These are phyloP conservation scores for Tuber calosporum DNA, from an alignment of 495 filamentous ascomycete species.

Conservation along the genomic window DNA sequence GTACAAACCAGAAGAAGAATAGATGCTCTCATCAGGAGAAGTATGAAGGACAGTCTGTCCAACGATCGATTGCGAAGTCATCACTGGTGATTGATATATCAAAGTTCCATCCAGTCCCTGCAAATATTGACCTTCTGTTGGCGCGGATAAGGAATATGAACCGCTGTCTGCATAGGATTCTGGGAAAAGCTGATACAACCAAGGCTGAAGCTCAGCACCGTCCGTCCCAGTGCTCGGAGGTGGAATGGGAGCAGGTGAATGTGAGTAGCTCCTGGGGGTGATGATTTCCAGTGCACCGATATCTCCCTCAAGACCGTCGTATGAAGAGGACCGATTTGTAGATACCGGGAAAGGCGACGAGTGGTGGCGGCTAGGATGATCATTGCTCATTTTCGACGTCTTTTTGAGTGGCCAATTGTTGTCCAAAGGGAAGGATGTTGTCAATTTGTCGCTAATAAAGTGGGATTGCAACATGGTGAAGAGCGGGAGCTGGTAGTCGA, in stretches of 20 bases:
- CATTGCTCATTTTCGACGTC: constrained; percentile 30
- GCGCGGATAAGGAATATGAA: constrained; percentile 16
- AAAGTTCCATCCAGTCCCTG: constrained; percentile 17
- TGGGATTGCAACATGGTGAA: constrained; percentile 39
- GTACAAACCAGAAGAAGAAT: constrained; percentile 27
- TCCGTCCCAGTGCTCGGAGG: constrained; percentile 12
- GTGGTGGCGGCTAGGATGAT: constrained; percentile 18
- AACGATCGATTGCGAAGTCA: constrained; percentile 14
- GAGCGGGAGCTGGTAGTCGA: constrained; percentile 10
- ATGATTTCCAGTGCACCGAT: constrained; percentile 35
- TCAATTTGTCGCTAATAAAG: constrained; percentile 29
- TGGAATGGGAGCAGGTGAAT: constrained; percentile 34
- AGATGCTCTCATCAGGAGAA: constrained; percentile 26
- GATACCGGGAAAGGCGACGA: constrained; percentile 19
- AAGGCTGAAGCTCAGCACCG: constrained; percentile 32
- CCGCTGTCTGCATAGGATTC: constrained; percentile 32
- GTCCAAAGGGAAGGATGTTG: constrained; percentile 26
- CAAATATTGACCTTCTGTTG: constrained; percentile 29
- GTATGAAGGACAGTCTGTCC: constrained; percentile 25
- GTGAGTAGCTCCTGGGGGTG: constrained; percentile 37
- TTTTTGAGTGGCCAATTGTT: constrained; percentile 22
- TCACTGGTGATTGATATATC: constrained; percentile 24
- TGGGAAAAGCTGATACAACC: constrained; percentile 38
- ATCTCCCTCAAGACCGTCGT: constrained; percentile 23
- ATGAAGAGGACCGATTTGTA: constrained; percentile 27